Evolutionary conservation across 2,329 filamentous ascomycete species (phyloP).

Genomic region (Penicillium verrucosum): DNA sequence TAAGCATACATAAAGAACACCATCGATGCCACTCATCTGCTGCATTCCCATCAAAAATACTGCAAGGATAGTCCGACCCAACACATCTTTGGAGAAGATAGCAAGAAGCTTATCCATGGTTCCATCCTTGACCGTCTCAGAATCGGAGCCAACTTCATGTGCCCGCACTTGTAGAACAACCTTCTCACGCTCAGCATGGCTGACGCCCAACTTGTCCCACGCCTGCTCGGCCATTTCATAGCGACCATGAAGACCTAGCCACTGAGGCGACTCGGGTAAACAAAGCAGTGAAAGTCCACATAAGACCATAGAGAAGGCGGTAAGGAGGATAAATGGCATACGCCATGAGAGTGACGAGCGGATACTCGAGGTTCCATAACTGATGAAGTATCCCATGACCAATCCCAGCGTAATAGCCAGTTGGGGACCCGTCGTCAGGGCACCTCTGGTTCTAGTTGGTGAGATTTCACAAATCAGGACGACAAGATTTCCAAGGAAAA

Average conservation of each 20-base stretch:
- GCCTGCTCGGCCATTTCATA: slow-evolving; percentile 46
- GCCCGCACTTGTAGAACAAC: slow-evolving; percentile 33
- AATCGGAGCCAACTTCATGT: slow-evolving; percentile 7
- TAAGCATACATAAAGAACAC: slow-evolving; percentile 53
- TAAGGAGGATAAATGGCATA: slow-evolving; percentile 53
- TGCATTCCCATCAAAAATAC: slow-evolving; percentile 59
- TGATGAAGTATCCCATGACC: slow-evolving; percentile 57
- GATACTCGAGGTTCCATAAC: slow-evolving; percentile 54
- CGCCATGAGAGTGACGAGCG: slow-evolving; percentile 54
- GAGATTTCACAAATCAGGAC: slow-evolving; percentile 63
- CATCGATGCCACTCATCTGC: slow-evolving; percentile 62
- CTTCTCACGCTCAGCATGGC: slow-evolving; percentile 48
- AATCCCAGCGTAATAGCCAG: slow-evolving; percentile 52
- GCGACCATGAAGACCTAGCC: slow-evolving; percentile 52
- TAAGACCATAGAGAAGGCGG: slow-evolving; percentile 42
- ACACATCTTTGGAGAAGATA: slow-evolving; percentile 43
- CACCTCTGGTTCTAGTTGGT: slow-evolving; percentile 50
- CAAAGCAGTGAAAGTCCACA: slow-evolving; percentile 38
- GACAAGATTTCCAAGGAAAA: slow-evolving; percentile 55
- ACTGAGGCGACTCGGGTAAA: slow-evolving; percentile 57
- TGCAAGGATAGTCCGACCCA: slow-evolving; percentile 50
- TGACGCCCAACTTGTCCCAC: slow-evolving; percentile 45
- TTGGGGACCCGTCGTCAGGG: slow-evolving; percentile 53
- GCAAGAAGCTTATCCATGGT: slow-evolving; percentile 25
- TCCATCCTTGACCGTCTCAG: not conserved